Base-by-base conservation (phyloP, 805 yeast genomes). In the Ogataea pignaliae region DNA sequence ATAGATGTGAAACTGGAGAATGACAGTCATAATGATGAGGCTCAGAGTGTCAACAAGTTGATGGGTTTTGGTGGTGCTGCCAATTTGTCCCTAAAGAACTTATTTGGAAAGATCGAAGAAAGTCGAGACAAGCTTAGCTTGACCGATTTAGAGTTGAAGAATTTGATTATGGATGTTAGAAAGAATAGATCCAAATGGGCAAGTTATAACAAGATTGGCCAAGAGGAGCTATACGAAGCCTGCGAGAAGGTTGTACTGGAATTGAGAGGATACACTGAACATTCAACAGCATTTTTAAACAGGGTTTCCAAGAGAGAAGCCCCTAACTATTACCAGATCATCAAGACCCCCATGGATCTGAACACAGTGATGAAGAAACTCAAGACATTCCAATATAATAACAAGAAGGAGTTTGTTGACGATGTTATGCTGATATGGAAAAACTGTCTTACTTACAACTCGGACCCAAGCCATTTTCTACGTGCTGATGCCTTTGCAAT, bases 111-210 rank as follows among this genome's bases (percentile, higher is more conserved):
- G 2, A 88, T 93, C 43, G 96, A 88, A 51, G 79, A 76, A 21
- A 80, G 85, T 46, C 78, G 96, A 55, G 87, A 88, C n/a, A 77
- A 79, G 47, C 69, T 91, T 44, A 71, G 73, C 15, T 70, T 93
- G 29, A 81, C 88, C 10, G 98, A 91, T 57, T 71, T 78, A 44
- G 98, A 93, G 60, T 75, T 93, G 44, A 79, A 91, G 47, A 85
- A 85, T 47, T 70, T 93, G 50, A 83, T 93, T 42, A 78, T 87
- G 75, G 99, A 93, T 59, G 98, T 93, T 10, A 75, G 97, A 40
- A 93, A 90, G 56, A 91, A 90, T 59, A 72, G 98, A 46, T 95
- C 98, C 0, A 93, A 93, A 65, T 93, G 99, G 99, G 95, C 97
- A 9, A 87, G 87, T 45, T 97, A 93, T 59, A 96, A 90, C 45